phyloP scores from a whole-genome alignment of 208 protist species.

The Leishmania martiniquensis region DNA sequence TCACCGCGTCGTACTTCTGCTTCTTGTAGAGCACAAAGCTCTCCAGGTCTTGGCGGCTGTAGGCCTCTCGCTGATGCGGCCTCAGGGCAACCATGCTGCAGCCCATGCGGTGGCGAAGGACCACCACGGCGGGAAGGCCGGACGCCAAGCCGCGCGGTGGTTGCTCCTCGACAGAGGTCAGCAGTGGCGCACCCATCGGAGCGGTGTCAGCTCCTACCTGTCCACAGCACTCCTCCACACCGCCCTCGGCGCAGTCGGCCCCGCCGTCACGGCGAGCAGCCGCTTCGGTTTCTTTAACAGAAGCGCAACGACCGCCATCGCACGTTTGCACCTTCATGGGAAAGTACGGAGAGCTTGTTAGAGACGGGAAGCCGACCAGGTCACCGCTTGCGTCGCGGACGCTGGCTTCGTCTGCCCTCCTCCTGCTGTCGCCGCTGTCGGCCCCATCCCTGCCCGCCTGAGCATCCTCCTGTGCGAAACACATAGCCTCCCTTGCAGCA shows the following conservation, averaged over 20 bases:
- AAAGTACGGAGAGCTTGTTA: not conserved
- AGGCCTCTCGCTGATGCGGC: conserved; percentile 31
- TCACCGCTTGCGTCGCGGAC: not conserved
- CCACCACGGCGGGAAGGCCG: conserved; percentile 23
- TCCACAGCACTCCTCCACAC: not conserved
- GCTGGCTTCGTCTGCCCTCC: not conserved
- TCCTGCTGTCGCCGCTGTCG: not conserved
- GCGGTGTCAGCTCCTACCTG: not conserved
- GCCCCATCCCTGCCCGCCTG: not conserved
- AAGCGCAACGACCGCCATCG: not conserved
- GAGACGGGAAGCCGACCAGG: not conserved
- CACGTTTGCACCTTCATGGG: not conserved
- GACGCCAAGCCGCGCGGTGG: not conserved
- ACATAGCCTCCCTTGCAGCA: not conserved
- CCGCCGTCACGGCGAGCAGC: not conserved
- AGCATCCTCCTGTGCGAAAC: not conserved
- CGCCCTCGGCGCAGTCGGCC: not conserved
- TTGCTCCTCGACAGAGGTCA: conserved; percentile 20
- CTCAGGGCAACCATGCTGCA: conserved; percentile 46
- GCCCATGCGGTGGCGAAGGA: conserved; percentile 62
- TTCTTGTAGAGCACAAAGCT: conserved; percentile 79
- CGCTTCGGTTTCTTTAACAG: not conserved
- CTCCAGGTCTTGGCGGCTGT: conserved; percentile 42
- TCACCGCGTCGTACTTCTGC: conserved; percentile 78
- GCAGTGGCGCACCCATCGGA: not conserved